Conservation (phyloP, 306 rosid genomes). For the Biancaea sappan region DNA sequence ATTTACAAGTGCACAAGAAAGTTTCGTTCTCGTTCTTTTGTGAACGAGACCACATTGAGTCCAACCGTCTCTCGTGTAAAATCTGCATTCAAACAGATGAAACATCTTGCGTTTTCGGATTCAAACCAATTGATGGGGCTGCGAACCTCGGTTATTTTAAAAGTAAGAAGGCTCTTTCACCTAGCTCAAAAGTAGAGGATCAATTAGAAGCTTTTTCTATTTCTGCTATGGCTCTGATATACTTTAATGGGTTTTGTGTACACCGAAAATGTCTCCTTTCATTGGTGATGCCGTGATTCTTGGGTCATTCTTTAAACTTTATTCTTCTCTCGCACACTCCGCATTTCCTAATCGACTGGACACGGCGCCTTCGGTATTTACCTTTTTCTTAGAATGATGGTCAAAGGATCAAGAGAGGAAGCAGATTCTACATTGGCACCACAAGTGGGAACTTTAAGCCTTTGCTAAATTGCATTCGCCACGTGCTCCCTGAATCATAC, state of each 20-base stretch:
- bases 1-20: background rate
- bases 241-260: background rate
- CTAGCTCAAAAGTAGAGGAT: background rate
- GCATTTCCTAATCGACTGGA: slow-evolving; percentile 34
- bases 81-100: background rate
- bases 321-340: slow-evolving; percentile 25
- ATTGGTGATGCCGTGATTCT: slow-evolving; percentile 36
- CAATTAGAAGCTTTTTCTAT: background rate
- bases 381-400: slow-evolving; percentile 32
- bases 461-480: background rate
- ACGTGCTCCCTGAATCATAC: slow-evolving; percentile 1
- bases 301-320: slow-evolving; percentile 28
- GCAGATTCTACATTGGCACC: slow-evolving; percentile 37
- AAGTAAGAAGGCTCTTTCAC: background rate
- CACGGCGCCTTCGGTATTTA: slow-evolving; percentile 33
- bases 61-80: background rate
- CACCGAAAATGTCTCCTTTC: slow-evolving; percentile 38
- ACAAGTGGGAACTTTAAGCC: slow-evolving; percentile 13
- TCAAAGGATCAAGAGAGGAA: slow-evolving; percentile 36
- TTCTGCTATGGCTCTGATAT: background rate
- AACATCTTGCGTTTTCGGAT: background rate
- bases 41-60: background rate
- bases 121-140: background rate
- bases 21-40: background rate
- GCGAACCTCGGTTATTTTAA: background rate